Evolutionary conservation across 2,329 filamentous ascomycete genomes (phyloP).

Genomic region (Graphiopsis chlorocephala): DNA sequence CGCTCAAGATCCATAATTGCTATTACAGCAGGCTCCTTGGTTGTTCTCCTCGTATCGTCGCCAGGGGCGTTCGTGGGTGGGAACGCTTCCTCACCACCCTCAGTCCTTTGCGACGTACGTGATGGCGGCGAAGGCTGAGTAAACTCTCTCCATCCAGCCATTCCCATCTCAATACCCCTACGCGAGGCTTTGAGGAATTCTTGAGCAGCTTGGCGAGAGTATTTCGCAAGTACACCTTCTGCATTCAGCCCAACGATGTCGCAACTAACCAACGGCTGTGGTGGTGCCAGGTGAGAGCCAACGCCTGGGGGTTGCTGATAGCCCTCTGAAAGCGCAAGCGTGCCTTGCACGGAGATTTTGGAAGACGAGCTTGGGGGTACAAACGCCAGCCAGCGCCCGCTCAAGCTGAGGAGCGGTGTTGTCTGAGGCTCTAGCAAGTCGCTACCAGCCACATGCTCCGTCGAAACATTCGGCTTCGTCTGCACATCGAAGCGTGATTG

Average conservation of each 20-base stretch:
- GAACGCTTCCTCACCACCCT: conserved; percentile 44
- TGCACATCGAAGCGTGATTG: conserved; percentile 22
- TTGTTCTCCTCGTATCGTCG: conserved; percentile 54
- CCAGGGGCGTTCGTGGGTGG: conserved; percentile 71
- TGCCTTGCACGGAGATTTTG: conserved; percentile 66
- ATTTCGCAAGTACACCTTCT: conserved; percentile 44
- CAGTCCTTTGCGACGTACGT: neutral
- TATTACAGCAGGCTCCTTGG: conserved; percentile 66
- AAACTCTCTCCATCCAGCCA: conserved; percentile 76
- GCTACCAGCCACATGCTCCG: conserved; percentile 25
- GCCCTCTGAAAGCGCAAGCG: conserved; percentile 51
- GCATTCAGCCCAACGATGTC: conserved; percentile 69
- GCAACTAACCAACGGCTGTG: conserved; percentile 64
- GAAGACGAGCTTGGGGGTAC: conserved; percentile 71
- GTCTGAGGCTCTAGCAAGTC: conserved; percentile 21
- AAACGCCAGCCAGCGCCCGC: conserved; percentile 73
- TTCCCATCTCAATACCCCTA: conserved; percentile 63
- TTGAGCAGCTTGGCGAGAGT: conserved; percentile 68
- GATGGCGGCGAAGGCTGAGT: conserved; percentile 59
- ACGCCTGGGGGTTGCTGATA: conserved; percentile 56
- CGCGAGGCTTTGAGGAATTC: conserved; percentile 69
- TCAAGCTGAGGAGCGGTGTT: conserved; percentile 66
- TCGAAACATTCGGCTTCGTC: conserved; percentile 28
- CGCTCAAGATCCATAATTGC: conserved; percentile 70
- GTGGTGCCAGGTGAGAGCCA: conserved; percentile 63